phyloP scores from a whole-genome alignment of 805 yeast species.

The Wickerhamiella slavikovae region DNA sequence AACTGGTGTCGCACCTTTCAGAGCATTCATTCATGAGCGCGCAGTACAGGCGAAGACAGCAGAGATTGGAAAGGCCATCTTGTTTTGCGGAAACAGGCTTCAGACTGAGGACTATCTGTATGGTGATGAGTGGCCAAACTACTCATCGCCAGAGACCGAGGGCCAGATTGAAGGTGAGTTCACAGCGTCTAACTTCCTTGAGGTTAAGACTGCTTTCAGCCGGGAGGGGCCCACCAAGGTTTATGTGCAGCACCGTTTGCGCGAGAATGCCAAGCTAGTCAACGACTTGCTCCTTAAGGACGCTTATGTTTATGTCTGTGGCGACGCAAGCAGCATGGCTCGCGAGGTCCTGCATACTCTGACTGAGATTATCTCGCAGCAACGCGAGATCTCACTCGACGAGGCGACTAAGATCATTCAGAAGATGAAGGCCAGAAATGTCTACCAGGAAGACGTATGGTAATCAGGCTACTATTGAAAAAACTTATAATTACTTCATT shows the following conservation, averaged over 20 bases:
- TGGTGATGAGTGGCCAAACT: slow-evolving; percentile 73
- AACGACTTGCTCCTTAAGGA: slow-evolving; percentile 39
- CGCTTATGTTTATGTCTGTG: slow-evolving; percentile 87
- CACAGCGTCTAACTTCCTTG: slow-evolving; percentile 11
- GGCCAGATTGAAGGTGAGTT: slow-evolving; percentile 8
- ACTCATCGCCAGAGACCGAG: slow-evolving; percentile 13
- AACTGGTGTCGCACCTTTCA: slow-evolving; percentile 95
- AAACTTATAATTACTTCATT: too few relatives aligned
- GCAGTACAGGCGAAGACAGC: slow-evolving; percentile 30
- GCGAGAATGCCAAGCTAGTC: slow-evolving; percentile 25
- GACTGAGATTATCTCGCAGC: slow-evolving; percentile 36
- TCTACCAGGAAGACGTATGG: slow-evolving; percentile 98
- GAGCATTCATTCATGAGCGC: slow-evolving; percentile 85
- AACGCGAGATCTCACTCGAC: slow-evolving; percentile 40
- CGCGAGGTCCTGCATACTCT: slow-evolving; percentile 69
- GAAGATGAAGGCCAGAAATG: slow-evolving; percentile 60
- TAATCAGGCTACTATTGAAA: slow-evolving; percentile 21
- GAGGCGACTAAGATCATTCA: slow-evolving; percentile 62
- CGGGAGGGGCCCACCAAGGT: slow-evolving; percentile 46
- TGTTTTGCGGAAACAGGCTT: slow-evolving; percentile 78
- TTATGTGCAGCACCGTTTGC: slow-evolving; percentile 69
- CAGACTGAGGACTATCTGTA: slow-evolving; percentile 66
- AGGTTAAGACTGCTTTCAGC: slow-evolving; percentile 68
- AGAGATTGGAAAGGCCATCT: slow-evolving; percentile 47
- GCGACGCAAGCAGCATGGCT: slow-evolving; percentile 93